Base-by-base conservation (phyloP, 176 grass and related monocot genomes). In the Pharus latifolius region DNA sequence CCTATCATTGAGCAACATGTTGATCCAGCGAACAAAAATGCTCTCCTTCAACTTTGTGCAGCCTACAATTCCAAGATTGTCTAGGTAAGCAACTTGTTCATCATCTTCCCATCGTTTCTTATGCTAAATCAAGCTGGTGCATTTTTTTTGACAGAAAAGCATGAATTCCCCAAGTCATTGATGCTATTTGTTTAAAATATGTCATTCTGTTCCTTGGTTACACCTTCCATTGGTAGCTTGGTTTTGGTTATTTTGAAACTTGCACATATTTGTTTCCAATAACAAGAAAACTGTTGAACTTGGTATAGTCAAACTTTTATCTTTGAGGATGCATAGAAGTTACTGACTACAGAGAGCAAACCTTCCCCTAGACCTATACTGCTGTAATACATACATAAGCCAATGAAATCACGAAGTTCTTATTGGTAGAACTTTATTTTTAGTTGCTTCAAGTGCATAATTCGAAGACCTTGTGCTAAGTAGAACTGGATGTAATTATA, bases 11-110 rank as follows among this genome's bases (percentile, higher is more conserved):
- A 98, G 68, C 78, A 92, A 62, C 59, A 80, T 73, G 89, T 93
- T 13, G 89, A 84, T 22, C 84, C 87, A 25, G 65, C 81, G 14
- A 98, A 93, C 75, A 88, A 98, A 85, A 74, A 65, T 56, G 49
- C 73, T 66, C 82, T 98, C 82, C 75, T 85, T 73, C 94, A 93
- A 67, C 78, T 98, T 66, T 98, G 89, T 56, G 49, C 70, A 14
- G 49, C 84, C 58, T 98, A 93, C 78, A 98, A 91, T 59, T 57
- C 81, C 66, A 74, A 71, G 61, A 88, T 98, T 81, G 84, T 88
- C 84, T 98, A 98, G 84, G 89, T 98, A 93, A 82, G 56, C 12
- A 72, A n/a, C 22, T 54, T 47, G 20, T 32, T 72, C 29, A n/a
- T n/a, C n/a, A n/a, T n/a, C 46, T 65, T 40, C 38, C 38, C 35